These are phyloP conservation scores for Citrus australasica DNA, from an alignment of 345 rosid genomes.

Conservation along the genomic window DNA sequence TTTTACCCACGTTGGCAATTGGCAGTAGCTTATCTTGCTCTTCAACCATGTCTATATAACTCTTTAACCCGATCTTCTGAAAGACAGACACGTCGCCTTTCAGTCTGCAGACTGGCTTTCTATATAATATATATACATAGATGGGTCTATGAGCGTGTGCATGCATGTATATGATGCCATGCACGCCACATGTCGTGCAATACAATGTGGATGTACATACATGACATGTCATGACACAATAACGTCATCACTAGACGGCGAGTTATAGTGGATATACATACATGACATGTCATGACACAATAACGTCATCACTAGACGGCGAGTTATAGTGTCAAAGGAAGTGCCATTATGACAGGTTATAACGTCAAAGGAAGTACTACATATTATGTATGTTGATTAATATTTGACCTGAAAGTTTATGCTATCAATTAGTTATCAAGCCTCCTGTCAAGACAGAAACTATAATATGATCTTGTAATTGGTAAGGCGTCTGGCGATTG, in stretches of 20 bases:
- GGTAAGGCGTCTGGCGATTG: no score
- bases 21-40: conserved; percentile 66
- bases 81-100: conserved; percentile 24
- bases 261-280: background rate
- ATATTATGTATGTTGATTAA: background rate
- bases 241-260: background rate
- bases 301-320: background rate
- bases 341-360: background rate
- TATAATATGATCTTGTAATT: no score
- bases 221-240: background rate
- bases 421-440: background rate
- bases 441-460: background rate
- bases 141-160: background rate
- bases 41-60: conserved; percentile 39
- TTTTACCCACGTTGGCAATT: conserved; percentile 71
- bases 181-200: background rate
- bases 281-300: background rate
- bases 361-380: background rate
- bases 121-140: background rate
- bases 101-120: conserved; percentile 10
- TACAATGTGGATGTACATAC: background rate
- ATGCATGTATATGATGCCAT: background rate
- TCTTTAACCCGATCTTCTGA: conserved; percentile 3
- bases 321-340: background rate
- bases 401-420: background rate